These are phyloP conservation scores for Gloeopeniophorella convolvens DNA, from an alignment of 768 basidiomycete genomes.

Conservation along the genomic window DNA sequence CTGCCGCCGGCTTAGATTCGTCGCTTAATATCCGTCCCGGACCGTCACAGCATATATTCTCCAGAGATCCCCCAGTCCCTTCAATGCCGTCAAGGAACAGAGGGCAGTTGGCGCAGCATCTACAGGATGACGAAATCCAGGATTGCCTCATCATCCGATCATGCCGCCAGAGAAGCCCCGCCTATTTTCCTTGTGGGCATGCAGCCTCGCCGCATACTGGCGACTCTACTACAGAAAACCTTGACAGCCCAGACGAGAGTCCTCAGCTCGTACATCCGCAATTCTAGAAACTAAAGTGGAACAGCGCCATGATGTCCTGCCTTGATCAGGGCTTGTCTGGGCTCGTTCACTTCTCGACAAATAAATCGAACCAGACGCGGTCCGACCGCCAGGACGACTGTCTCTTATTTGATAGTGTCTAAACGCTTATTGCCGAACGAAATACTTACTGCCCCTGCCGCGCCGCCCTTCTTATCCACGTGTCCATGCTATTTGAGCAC, in stretches of 20 bases:
- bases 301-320: not conserved
- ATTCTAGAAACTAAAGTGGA: constrained; percentile 11
- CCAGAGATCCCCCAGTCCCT: constrained; percentile 7
- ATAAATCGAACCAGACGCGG: constrained; percentile 13
- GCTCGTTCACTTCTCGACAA: not conserved
- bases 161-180: constrained; percentile 4
- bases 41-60: constrained; percentile 2
- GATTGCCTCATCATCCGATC: constrained; percentile 16
- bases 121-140: constrained; percentile 2
- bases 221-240: constrained; percentile 14
- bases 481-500: not conserved
- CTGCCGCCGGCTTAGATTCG: constrained; percentile 17
- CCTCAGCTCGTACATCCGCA: constrained; percentile 5
- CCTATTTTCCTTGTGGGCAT: constrained; percentile 1
- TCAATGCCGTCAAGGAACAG: not conserved
- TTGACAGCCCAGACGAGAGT: constrained; percentile 14
- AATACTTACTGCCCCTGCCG: constrained; percentile 3
- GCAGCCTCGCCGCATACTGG: constrained; percentile 11
- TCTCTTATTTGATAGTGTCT: constrained; percentile 16
- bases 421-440: constrained; percentile 18
- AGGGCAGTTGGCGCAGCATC: not conserved
- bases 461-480: constrained; percentile 5
- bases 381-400: constrained; percentile 16
- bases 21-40: constrained; percentile 14
- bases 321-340: not conserved